Evolutionary conservation across 2,329 filamentous ascomycete genomes (phyloP).

Genomic region (Alternaria sp.): DNA sequence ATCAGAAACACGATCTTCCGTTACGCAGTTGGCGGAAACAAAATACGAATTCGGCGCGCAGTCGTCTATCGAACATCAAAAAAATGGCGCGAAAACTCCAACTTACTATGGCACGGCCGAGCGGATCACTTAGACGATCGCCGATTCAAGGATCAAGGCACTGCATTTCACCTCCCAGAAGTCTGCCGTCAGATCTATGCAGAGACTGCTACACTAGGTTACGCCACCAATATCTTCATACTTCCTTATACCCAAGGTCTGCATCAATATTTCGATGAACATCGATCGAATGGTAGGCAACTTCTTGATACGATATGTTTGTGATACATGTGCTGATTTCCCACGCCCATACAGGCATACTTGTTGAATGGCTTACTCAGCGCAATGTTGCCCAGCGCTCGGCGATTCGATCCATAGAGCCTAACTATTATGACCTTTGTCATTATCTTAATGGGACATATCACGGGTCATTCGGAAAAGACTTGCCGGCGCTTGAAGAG

Average conservation of each 20-base stretch:
- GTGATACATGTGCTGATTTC: no score
- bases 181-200: neutral
- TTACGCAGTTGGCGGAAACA: neutral
- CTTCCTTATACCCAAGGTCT: neutral
- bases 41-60: neutral
- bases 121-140: neutral
- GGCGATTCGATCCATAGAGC: no score
- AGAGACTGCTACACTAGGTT: neutral
- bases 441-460: no score
- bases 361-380: no score
- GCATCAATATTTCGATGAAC: no score
- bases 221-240: neutral
- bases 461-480: no score
- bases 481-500: no score
- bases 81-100: neutral
- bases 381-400: no score
- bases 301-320: no score
- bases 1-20: conserved; percentile 8
- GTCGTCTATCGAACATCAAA: neutral
- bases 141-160: neutral
- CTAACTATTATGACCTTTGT: no score
- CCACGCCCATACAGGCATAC: no score
- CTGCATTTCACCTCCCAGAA: neutral
- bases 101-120: neutral
- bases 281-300: no score